Base-by-base conservation (phyloP, 2,329 filamentous ascomycete genomes). In the Xylariaceae sp. region DNA sequence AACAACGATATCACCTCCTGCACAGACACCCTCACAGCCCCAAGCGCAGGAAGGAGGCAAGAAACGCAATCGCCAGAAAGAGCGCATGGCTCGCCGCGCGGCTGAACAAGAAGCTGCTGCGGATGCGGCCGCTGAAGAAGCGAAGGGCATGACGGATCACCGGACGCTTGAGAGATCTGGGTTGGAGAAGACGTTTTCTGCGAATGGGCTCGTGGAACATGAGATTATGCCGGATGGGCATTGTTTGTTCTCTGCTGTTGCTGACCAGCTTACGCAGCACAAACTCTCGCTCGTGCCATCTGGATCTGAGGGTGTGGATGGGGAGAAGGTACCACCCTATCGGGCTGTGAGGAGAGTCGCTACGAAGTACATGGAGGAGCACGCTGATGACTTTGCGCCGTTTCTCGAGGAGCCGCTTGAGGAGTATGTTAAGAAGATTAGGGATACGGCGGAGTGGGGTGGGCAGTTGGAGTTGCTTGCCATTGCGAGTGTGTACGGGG, bases 371-470 rank as follows among this genome's bases (percentile, higher is more conserved):
- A 96, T 99, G 65, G 71, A 75, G 53, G 68, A 73, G 13, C 84
- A 97, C 68, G 72, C 79, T 11, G 89, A 91, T 58, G 90, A 95
- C 63, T 97, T 97, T 68, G 84, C 80, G 51, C 86, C 89, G 0
- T 99, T 97, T 66, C 75, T 96, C 60, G 92, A 96, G 65, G 91
- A 94, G 68, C 83, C 86, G 13, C 67, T 97, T 43, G 81, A 82
- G 3, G 74, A 74, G 9, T 96, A 97, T 69, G 79, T 89, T 43
- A 73, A 73, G 43, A 90, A 88, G 73, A 89, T 99, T 54, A 75
- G 86, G 57, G 84, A 94, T 53, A 97, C 92, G 45, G 92, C 90
- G 0, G 93, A 96, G 72, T 99, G 94, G 94, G 94, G 94, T 45
- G 94, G 94, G 0, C 90, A 97, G 75, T 72, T 97, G 57, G 94